These are phyloP conservation scores for Vitis hybrid DNA, from an alignment of 177 flowering plant species.

Conservation along the genomic window DNA sequence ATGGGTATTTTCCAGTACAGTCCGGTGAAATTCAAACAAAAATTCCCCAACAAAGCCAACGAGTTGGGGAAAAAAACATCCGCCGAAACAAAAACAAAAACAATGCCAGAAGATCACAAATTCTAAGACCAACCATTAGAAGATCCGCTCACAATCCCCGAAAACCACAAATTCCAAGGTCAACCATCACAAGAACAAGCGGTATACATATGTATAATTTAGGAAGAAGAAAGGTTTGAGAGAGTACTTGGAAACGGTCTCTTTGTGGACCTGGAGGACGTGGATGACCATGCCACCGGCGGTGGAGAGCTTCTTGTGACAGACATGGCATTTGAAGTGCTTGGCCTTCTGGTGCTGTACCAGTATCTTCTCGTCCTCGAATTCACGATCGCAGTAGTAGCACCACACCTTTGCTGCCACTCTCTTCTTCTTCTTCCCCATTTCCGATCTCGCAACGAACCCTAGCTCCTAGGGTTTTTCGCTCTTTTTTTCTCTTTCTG, in stretches of 20 bases:
- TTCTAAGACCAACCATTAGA: too few species aligned
- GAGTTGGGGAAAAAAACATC: too few species aligned
- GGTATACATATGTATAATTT: too few species aligned
- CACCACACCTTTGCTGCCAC: constrained; percentile 73
- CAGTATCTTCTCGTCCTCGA: constrained; percentile 91
- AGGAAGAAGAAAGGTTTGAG: neutral
- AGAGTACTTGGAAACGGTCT: constrained; percentile 70
- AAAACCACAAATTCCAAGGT: too few species aligned
- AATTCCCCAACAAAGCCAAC: too few species aligned
- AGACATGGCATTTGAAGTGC: constrained; percentile 94
- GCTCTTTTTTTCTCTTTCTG: neutral
- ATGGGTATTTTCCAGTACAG: too few species aligned
- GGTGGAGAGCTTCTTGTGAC: constrained; percentile 96
- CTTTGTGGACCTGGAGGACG: constrained; percentile 93
- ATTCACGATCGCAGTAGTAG: constrained; percentile 92
- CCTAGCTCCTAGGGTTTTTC: neutral
- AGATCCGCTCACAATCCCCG: too few species aligned
- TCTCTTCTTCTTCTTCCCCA: constrained; percentile 99
- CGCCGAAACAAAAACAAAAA: too few species aligned
- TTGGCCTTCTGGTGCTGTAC: constrained; percentile 97
- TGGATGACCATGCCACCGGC: constrained; percentile 95
- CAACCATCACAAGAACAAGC: too few species aligned
- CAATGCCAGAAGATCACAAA: too few species aligned
- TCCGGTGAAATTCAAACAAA: too few species aligned
- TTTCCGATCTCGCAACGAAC: constrained; percentile 10